A percentile compares a stretch with the other conserved stretches of the same genome.
Evolutionary conservation across 176 grass and related monocot genomes (phyloP).

Genomic region (Panicum miliaceum): DNA sequence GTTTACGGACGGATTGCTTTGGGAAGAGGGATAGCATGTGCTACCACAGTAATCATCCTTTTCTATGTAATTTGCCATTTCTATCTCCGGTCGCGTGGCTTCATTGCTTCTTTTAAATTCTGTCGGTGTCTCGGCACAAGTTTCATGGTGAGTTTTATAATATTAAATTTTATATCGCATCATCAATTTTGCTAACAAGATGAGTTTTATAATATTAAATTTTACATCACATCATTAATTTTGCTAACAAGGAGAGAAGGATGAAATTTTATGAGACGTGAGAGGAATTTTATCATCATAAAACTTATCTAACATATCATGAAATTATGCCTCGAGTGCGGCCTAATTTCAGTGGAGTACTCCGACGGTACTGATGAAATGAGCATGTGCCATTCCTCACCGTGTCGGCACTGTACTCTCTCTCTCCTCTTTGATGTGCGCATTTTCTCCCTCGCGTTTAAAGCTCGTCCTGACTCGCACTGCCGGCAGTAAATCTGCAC

Average conservation of each 20-base stretch:
- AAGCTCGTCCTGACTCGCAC: neutral
- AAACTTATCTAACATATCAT: too few relatives aligned
- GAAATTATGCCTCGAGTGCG: too few relatives aligned
- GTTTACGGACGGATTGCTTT: neutral
- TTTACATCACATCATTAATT: too few relatives aligned
- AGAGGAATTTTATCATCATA: too few relatives aligned
- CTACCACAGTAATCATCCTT: neutral
- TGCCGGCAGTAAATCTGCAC: neutral
- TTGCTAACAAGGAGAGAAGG: too few relatives aligned
- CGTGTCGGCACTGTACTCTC: conserved; percentile 21
- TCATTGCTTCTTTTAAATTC: neutral
- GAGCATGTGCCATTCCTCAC: conserved; percentile 23
- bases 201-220: too few relatives aligned
- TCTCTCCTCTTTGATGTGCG: neutral
- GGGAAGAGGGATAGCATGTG: neutral
- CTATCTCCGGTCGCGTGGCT: neutral
- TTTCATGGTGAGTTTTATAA: too few relatives aligned
- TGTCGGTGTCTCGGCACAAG: too few relatives aligned
- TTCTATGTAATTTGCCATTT: too few relatives aligned
- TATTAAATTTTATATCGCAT: too few relatives aligned
- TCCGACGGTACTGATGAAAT: neutral
- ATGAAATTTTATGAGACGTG: too few relatives aligned
- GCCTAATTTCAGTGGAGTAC: neutral
- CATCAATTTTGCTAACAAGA: too few relatives aligned
- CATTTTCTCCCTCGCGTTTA: neutral